Evolutionary conservation across 441 rosid genomes (phyloP).

Genomic region (Euphorbia celastroides): DNA sequence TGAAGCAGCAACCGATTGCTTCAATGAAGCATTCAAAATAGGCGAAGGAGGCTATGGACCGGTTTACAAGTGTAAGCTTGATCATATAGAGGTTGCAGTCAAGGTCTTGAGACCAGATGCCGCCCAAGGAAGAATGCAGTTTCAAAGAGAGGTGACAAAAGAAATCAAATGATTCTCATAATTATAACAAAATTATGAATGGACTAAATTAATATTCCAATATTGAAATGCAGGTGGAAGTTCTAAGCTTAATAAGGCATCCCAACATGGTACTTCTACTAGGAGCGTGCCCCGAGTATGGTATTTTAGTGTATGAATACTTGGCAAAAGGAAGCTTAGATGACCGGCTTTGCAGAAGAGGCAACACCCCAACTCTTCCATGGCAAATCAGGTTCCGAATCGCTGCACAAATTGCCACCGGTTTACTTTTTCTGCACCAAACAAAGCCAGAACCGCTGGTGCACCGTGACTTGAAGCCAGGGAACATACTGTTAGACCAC

Average conservation of each 20-base stretch:
- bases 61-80: constrained; percentile 28
- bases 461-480: constrained; percentile 36
- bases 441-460: constrained; percentile 45
- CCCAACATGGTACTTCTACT: constrained; percentile 53
- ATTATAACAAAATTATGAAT: neutral
- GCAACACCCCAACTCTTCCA: constrained; percentile 33
- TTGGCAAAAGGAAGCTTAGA: constrained; percentile 35
- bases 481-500: constrained; percentile 30
- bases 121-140: constrained; percentile 31
- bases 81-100: constrained; percentile 34
- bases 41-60: constrained; percentile 40
- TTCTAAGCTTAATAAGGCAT: constrained; percentile 47
- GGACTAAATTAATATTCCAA: neutral
- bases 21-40: constrained; percentile 18
- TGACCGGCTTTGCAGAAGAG: constrained; percentile 34
- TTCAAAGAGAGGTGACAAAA: constrained; percentile 26
- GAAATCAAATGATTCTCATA: neutral
- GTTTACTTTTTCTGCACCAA: constrained; percentile 43
- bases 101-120: constrained; percentile 36
- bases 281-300: constrained; percentile 36
- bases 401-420: constrained; percentile 42
- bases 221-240: constrained; percentile 31
- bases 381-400: constrained; percentile 45
- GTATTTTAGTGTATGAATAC: constrained; percentile 29
- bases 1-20: constrained; percentile 25